phyloP scores from a whole-genome alignment of 202 grass and related monocot species.

The Bolboschoenoplectus hybrid region DNA sequence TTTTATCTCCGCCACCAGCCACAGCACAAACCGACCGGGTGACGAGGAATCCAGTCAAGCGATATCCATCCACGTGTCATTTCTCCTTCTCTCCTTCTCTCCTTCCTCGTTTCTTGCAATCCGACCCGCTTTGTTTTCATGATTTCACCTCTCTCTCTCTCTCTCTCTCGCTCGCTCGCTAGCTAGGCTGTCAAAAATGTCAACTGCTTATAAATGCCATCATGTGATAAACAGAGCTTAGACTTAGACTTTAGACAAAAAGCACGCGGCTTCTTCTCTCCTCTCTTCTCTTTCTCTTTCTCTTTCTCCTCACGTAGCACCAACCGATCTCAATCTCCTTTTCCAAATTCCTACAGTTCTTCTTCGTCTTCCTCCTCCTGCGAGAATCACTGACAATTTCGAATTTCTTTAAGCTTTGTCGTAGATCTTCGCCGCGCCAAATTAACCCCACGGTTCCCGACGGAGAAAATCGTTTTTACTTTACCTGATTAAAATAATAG shows the following conservation, averaged over 20 bases:
- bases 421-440: not conserved
- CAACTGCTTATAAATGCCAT: constrained; percentile 21
- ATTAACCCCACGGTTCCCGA: not conserved
- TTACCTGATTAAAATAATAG: not conserved
- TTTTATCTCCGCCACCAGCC: constrained; percentile 10
- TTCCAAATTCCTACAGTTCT: not conserved
- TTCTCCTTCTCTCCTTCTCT: not conserved
- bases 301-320: not conserved
- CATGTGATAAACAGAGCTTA: constrained; percentile 17
- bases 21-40: constrained; percentile 33
- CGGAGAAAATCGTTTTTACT: not conserved
- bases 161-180: not conserved
- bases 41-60: constrained; percentile 44
- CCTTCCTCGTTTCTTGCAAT: not conserved
- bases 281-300: not conserved
- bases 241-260: constrained; percentile 35
- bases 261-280: constrained; percentile 31
- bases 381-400: not conserved
- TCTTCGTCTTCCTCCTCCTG: not conserved
- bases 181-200: constrained; percentile 15
- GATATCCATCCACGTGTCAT: constrained; percentile 60
- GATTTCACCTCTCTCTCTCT: not conserved
- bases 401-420: not conserved
- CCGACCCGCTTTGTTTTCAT: not conserved
- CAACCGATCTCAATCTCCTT: not conserved